Percentiles rank a stretch among this genome's conserved stretches.
Evolutionary conservation across 441 rosid genomes (phyloP).

Genomic region (Adansonia grandidieri): DNA sequence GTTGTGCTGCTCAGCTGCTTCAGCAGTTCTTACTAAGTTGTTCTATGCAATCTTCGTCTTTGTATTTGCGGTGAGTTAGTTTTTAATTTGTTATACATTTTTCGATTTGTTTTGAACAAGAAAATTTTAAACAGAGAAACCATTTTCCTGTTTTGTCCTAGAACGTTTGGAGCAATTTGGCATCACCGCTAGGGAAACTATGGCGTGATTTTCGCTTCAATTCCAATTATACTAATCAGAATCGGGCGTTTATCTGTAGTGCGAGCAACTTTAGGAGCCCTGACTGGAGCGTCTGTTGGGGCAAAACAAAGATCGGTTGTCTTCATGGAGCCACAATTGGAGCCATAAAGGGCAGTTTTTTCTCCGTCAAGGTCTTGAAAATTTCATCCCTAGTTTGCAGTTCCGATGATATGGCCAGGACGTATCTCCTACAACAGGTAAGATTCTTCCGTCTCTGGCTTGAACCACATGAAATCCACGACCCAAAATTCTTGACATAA

Average conservation of each 20-base stretch:
- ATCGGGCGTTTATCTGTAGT: constrained; percentile 25
- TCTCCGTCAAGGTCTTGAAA: constrained; percentile 29
- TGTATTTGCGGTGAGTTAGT: constrained; percentile 41
- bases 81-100: background rate
- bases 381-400: constrained; percentile 25
- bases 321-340: constrained; percentile 39
- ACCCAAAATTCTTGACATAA: background rate
- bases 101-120: background rate
- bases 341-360: constrained; percentile 36
- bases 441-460: background rate
- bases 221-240: background rate
- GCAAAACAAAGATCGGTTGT: constrained; percentile 36
- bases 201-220: background rate
- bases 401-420: constrained; percentile 26
- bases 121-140: background rate
- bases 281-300: constrained; percentile 40
- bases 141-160: background rate
- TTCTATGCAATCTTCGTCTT: constrained; percentile 30
- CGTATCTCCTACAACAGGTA: constrained; percentile 34
- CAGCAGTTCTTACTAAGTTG: constrained; percentile 30
- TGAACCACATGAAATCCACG: constrained; percentile 12
- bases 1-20: constrained; percentile 28
- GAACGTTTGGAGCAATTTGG: background rate
- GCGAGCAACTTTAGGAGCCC: constrained; percentile 39
- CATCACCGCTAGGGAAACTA: background rate